phyloP scores from a whole-genome alignment of 257 asterid genomes.

The Solanum microdontum region DNA sequence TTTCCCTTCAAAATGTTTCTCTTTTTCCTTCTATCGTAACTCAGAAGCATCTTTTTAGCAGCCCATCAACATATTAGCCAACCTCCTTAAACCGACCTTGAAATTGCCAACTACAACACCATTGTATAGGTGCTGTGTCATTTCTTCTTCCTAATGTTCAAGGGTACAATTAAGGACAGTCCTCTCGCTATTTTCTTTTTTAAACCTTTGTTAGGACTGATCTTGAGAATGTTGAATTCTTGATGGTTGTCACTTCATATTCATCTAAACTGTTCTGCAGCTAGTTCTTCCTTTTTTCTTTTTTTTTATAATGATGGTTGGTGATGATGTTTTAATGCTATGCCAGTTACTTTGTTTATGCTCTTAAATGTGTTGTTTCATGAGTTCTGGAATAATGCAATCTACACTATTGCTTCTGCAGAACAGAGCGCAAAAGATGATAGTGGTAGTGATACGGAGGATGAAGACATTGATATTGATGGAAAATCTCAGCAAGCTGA shows the following conservation, averaged over 20 bases:
- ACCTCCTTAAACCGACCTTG: not conserved
- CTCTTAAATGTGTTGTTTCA: not conserved
- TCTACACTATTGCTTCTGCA: slow-evolving; percentile 29
- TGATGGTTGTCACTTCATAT: not conserved
- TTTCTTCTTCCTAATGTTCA: not conserved
- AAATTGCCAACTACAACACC: not conserved
- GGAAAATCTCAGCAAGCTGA: slow-evolving; percentile 22
- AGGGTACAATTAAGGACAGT: not conserved
- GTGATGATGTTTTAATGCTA: not conserved
- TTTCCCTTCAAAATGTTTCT: not conserved
- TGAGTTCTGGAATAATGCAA: not conserved
- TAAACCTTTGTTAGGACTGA: not conserved
- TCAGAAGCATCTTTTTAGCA: not conserved
- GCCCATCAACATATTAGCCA: not conserved
- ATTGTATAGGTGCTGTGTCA: not conserved
- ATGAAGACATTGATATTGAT: slow-evolving; percentile 28
- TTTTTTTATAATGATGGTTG: not conserved
- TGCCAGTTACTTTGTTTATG: not conserved
- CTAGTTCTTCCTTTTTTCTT: not conserved
- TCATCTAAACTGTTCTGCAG: not conserved
- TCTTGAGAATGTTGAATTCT: not conserved
- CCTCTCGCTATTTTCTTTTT: not conserved
- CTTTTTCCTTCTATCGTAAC: not conserved
- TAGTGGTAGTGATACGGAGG: slow-evolving; percentile 37
- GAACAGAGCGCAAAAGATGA: slow-evolving; percentile 25